These are phyloP conservation scores for Russula emetica DNA, from an alignment of 768 basidiomycete species.

Conservation along the genomic window DNA sequence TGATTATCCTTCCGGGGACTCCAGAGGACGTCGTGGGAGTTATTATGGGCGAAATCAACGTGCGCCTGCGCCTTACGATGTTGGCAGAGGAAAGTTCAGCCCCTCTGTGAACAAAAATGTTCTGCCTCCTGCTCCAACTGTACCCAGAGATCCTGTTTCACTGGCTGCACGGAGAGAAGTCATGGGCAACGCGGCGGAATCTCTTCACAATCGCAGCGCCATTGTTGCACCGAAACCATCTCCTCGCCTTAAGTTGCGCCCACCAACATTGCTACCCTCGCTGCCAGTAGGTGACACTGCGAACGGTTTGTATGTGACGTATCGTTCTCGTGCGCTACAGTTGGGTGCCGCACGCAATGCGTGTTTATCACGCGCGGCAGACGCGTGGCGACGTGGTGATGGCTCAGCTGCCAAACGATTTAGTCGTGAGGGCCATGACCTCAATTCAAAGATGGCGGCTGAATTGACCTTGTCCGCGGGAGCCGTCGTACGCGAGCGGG, in stretches of 20 bases:
- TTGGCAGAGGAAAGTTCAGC: constrained; percentile 84
- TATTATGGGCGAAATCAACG: constrained; percentile 37
- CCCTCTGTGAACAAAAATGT: constrained; percentile 76
- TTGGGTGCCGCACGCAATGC: constrained; percentile 93
- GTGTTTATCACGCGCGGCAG: constrained; percentile 90
- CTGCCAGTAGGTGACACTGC: constrained; percentile 79
- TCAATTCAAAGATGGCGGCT: constrained; percentile 84
- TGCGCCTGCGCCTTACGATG: constrained; percentile 59
- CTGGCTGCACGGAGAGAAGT: constrained; percentile 51
- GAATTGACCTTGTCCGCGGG: constrained; percentile 85
- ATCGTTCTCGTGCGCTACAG: constrained; percentile 83
- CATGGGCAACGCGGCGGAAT: constrained; percentile 57
- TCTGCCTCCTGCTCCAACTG: constrained; percentile 35
- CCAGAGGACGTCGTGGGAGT: constrained; percentile 42
- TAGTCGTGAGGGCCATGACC: constrained; percentile 87
- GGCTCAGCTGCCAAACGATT: constrained; percentile 95
- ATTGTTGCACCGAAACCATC: constrained; percentile 79
- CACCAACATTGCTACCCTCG: constrained; percentile 82
- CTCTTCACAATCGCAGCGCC: constrained; percentile 58
- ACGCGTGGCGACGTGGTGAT: constrained; percentile 93
- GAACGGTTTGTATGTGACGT: constrained; percentile 81
- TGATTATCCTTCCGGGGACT: constrained; percentile 37
- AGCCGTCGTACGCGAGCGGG: constrained; percentile 81
- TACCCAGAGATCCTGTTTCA: constrained; percentile 36
- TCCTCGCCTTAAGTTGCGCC: constrained; percentile 76